Evolutionary conservation across 345 rosid genomes (phyloP).

Genomic region (Dipteronia dyeriana): DNA sequence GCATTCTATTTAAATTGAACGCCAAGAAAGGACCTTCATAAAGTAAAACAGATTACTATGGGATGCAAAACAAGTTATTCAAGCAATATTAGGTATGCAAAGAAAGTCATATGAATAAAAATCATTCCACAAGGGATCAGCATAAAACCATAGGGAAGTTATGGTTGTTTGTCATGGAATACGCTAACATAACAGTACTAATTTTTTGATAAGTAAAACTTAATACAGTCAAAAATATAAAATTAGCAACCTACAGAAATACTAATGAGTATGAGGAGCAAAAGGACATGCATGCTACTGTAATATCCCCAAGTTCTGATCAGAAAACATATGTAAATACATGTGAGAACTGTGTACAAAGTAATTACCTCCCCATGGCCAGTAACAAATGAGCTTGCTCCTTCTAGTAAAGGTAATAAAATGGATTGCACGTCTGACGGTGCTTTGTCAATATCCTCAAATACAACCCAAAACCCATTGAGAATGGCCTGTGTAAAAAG

Average conservation of each 20-base stretch:
- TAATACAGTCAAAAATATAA: background rate
- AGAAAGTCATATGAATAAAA: background rate
- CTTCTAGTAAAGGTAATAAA: slow-evolving; percentile 83
- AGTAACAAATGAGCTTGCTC: slow-evolving; percentile 61
- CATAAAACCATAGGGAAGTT: background rate
- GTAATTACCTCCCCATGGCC: slow-evolving; percentile 75
- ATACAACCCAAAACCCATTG: slow-evolving; percentile 89
- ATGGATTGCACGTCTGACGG: slow-evolving; percentile 82
- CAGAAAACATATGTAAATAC: background rate
- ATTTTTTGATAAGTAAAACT: background rate
- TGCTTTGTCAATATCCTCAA: slow-evolving; percentile 95
- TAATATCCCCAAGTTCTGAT: background rate
- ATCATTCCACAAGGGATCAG: background rate
- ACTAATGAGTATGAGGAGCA: background rate
- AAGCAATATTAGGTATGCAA: background rate
- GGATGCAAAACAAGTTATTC: background rate
- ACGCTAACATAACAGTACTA: background rate
- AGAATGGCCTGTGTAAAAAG: slow-evolving; percentile 60
- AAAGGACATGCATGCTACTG: background rate
- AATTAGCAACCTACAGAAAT: background rate
- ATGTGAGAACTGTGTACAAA: background rate
- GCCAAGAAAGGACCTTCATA: background rate
- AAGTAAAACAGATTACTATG: background rate
- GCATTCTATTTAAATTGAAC: background rate
- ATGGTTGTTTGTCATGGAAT: background rate